Evolutionary conservation across 305 asterid genomes (phyloP), one percentile per base, ranked within the genome.

Genomic region (Fraxinus platypoda): DNA sequence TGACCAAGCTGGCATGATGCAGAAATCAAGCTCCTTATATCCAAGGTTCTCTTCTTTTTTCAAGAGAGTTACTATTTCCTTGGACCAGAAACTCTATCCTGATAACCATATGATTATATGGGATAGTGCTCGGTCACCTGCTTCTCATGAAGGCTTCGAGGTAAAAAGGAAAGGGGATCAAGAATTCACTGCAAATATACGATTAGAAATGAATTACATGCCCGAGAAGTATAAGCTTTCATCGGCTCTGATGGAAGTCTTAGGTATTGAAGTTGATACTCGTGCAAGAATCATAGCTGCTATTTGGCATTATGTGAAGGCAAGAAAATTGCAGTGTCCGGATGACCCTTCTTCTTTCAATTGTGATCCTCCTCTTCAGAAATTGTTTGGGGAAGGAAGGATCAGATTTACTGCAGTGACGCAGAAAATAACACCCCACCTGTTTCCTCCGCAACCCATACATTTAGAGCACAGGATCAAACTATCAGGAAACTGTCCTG

Each of bases 71-170:
- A 89, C 97, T 35, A 94, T 96, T 73, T 88, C 98, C 6, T 91
- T 96, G 79, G 98, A 96, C 86, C 98, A 91, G 91, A 96, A 90
- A 46, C 83, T 93, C 54, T 96, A 91, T 88, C 98, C 98, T 21
- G 96, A 93, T 76, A 93, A 94, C 92, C 97, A 94, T 89, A 82
- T 92, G 80, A 96, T 96, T 34, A 86, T 91, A 52, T 96, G 99
- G 99, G 98, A 96, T 72, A 87, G 93, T 83, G 89, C 94, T 35
- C 91, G 98, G 80, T 85, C 97, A 11, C 97, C 98, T 75, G 94
- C 94, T 64, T 93, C 95, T 26, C 99, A 96, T 4, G 98, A 94
- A 81, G 99, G 99, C 25, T 96, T 96, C 21, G 98, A 96, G 90
- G 95, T 94, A 64, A 96, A 92, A 87, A 88, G 99, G 88, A 94